Evolutionary conservation across 495 filamentous ascomycete genomes (phyloP).

Genomic region (Stereocaulon alpinum): DNA sequence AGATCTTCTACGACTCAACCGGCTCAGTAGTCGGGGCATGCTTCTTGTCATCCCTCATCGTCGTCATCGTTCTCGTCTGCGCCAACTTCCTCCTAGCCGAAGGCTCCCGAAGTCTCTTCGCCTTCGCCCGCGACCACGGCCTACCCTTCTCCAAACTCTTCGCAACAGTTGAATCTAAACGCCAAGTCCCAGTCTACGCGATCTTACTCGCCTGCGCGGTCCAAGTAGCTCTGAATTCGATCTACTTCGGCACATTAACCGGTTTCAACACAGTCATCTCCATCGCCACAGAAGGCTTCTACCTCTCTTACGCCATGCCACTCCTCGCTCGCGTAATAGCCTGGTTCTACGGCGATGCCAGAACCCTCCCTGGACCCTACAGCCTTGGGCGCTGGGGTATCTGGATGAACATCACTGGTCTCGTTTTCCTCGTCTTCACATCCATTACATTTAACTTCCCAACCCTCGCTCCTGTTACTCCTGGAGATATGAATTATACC

Average conservation of each 20-base stretch:
- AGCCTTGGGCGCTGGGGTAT: constrained; percentile 31
- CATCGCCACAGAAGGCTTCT: constrained; percentile 49
- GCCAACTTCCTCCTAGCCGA: constrained; percentile 37
- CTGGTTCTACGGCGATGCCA: constrained; percentile 35
- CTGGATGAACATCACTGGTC: constrained; percentile 38
- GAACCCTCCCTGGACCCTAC: constrained; percentile 28
- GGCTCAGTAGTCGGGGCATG: constrained; percentile 33
- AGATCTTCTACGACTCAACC: constrained; percentile 41
- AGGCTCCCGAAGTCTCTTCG: constrained; percentile 35
- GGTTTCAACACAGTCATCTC: constrained; percentile 48
- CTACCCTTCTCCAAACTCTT: constrained; percentile 37
- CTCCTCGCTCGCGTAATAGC: constrained; percentile 42
- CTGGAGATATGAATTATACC: constrained; percentile 50
- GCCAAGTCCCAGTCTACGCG: constrained; percentile 41
- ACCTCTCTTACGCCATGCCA: constrained; percentile 49
- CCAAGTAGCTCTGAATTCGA: constrained; percentile 45
- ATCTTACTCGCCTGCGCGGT: constrained; percentile 39
- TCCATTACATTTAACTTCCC: constrained; percentile 52
- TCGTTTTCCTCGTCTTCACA: constrained; percentile 43
- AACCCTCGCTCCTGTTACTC: constrained; percentile 35
- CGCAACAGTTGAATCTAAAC: constrained; percentile 32
- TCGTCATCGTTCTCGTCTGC: constrained; percentile 33
- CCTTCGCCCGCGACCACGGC: constrained; percentile 40
- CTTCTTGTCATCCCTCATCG: constrained; percentile 32
- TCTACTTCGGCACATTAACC: constrained; percentile 48